These are phyloP conservation scores for Aspergillus oerlinghausenensis DNA, from an alignment of 2,329 filamentous ascomycete species.

Conservation along the genomic window DNA sequence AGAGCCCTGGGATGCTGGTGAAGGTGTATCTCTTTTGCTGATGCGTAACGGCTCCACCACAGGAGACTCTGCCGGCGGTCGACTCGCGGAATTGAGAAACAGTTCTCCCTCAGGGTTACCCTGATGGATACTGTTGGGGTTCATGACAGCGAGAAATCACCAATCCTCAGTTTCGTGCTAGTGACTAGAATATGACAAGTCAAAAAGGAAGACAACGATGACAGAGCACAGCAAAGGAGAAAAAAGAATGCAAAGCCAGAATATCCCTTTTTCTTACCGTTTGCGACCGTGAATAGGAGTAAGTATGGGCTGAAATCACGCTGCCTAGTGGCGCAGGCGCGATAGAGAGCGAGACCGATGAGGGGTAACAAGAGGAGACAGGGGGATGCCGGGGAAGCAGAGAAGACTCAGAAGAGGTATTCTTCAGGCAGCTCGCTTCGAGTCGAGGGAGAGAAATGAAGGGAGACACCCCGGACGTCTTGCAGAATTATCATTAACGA, in stretches of 20 bases:
- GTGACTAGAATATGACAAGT: background rate
- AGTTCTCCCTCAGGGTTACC: conserved; percentile 79
- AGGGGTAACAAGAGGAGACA: background rate
- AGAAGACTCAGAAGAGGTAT: conserved; percentile 7
- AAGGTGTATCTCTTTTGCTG: conserved; percentile 69
- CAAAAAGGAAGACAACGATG: background rate
- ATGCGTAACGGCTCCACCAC: conserved; percentile 81
- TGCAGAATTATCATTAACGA: background rate
- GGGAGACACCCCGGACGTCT: background rate
- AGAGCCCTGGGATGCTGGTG: conserved; percentile 47
- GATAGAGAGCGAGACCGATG: background rate
- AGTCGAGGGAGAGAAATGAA: conserved; percentile 5
- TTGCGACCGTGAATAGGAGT: background rate
- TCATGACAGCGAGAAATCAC: conserved; percentile 28
- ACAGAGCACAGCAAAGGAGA: conserved; percentile 8
- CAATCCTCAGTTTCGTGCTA: background rate
- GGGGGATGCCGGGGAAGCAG: conserved; percentile 3
- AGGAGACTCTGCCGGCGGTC: conserved; percentile 58
- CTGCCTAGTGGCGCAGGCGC: background rate
- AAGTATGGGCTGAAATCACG: background rate
- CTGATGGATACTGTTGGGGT: conserved; percentile 45
- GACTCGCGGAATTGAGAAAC: conserved; percentile 47
- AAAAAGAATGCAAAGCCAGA: conserved; percentile 3
- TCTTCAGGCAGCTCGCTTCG: background rate
- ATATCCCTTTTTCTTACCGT: background rate